A percentile compares a stretch with the other conserved stretches of the same genome.
Evolutionary conservation across 2,329 filamentous ascomycete genomes (phyloP).

Genomic region (Fusarium metavorans): DNA sequence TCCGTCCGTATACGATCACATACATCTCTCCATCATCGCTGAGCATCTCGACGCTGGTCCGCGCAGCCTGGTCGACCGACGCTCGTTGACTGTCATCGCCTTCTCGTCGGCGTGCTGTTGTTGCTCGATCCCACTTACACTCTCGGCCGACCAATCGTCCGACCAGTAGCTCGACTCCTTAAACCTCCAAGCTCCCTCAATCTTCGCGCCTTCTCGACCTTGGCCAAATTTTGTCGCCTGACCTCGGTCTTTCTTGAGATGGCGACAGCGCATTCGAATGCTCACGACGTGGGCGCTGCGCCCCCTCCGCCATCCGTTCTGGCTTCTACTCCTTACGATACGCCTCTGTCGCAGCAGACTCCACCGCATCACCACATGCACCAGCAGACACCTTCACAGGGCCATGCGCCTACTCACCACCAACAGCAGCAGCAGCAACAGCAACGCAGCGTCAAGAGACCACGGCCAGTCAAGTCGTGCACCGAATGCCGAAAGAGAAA

Average conservation of each 20-base stretch:
- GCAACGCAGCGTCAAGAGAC: constrained; percentile 63
- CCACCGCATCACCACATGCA: constrained; percentile 45
- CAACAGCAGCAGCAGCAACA: constrained; percentile 44
- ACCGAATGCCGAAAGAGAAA: constrained; percentile 69
- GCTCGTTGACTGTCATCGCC: constrained; percentile 17
- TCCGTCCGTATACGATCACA: constrained; percentile 11
- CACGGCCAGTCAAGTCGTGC: constrained; percentile 67
- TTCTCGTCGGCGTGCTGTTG: constrained; percentile 11
- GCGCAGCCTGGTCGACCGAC: constrained; percentile 16
- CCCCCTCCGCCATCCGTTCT: constrained; percentile 33
- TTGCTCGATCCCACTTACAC: constrained; percentile 11
- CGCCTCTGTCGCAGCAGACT: constrained; percentile 42
- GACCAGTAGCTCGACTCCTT: constrained; percentile 6
- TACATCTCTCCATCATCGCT: constrained; percentile 22
- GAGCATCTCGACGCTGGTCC: constrained; percentile 15
- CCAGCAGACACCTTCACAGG: constrained; percentile 43
- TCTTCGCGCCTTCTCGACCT: constrained; percentile 8
- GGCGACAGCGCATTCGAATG: constrained; percentile 40
- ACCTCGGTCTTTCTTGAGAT: constrained; percentile 28
- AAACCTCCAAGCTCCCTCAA: constrained; percentile 6
- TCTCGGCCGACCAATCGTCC: constrained; percentile 6
- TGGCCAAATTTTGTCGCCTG: constrained; percentile 11
- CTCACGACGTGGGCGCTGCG: constrained; percentile 38
- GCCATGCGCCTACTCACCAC: constrained; percentile 34
- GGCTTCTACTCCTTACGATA: constrained; percentile 40